These are phyloP conservation scores for Curvularia lunata DNA, from an alignment of 2,329 filamentous ascomycete species.

Conservation along the genomic window DNA sequence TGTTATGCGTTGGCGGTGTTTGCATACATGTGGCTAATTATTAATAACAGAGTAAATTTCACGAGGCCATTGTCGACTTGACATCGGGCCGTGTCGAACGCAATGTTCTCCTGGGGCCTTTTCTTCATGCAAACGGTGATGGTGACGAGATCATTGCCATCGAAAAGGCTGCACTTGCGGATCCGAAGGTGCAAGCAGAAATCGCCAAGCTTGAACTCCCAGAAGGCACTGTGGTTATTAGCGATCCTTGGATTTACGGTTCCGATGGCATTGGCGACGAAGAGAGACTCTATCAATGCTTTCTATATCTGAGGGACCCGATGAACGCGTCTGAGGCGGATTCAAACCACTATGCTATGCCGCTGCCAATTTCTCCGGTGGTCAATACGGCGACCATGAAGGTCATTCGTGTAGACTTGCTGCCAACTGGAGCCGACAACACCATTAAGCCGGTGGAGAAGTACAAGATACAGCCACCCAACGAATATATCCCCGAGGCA, in stretches of 20 bases:
- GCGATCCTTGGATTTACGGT: slow-evolving; percentile 74
- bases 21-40: slow-evolving; percentile 8
- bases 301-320: slow-evolving; percentile 70
- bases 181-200: slow-evolving; percentile 63
- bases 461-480: slow-evolving; percentile 64
- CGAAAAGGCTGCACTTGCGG: slow-evolving; percentile 62
- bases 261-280: slow-evolving; percentile 58
- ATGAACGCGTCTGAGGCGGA: slow-evolving; percentile 65
- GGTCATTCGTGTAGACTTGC: slow-evolving; percentile 71
- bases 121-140: slow-evolving; percentile 64
- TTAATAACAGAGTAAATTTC: slow-evolving; percentile 63
- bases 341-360: slow-evolving; percentile 72
- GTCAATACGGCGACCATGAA: slow-evolving; percentile 67
- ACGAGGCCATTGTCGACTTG: slow-evolving; percentile 66
- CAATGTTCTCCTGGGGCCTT: slow-evolving; percentile 64
- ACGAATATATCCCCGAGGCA: slow-evolving; percentile 71
- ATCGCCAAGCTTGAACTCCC: slow-evolving; percentile 66
- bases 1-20: slow-evolving; percentile 18
- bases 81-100: slow-evolving; percentile 58
- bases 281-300: slow-evolving; percentile 65
- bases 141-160: slow-evolving; percentile 65
- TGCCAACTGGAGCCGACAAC: slow-evolving; percentile 71
- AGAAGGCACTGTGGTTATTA: slow-evolving; percentile 61
- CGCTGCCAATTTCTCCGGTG: slow-evolving; percentile 71
- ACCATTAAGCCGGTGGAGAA: slow-evolving; percentile 62